Percentiles rank a stretch among this genome's conserved stretches.
phyloP scores from a whole-genome alignment of 352 stramenopile species.

The Phytopythium kandeliae region DNA sequence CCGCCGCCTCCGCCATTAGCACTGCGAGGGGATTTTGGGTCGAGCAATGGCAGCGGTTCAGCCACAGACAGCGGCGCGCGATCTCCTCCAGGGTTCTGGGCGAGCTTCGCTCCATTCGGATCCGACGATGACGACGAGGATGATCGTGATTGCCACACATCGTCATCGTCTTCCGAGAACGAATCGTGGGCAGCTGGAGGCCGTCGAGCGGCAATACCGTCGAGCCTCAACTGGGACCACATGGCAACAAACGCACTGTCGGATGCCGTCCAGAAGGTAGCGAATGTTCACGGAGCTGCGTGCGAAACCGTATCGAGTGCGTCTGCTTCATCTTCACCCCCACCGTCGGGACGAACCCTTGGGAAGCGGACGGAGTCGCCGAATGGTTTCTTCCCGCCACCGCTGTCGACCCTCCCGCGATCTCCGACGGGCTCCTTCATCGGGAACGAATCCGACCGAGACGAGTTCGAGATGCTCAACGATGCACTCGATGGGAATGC shows the following conservation, averaged over 20 bases:
- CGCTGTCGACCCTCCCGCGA: conserved; percentile 10
- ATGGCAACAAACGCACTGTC: conserved; percentile 51
- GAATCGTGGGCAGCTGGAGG: background rate
- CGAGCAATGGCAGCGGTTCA: conserved; percentile 11
- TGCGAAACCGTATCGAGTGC: conserved; percentile 5
- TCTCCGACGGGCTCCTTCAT: conserved; percentile 32
- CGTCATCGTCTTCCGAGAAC: conserved; percentile 6
- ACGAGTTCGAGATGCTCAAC: conserved; percentile 76
- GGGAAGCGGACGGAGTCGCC: background rate
- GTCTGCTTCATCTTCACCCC: background rate
- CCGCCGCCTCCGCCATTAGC: conserved; percentile 10
- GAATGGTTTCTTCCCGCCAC: conserved; percentile 3
- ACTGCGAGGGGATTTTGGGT: conserved; percentile 6
- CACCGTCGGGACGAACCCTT: background rate
- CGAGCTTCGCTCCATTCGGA: conserved; percentile 65
- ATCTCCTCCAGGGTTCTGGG: conserved; percentile 75
- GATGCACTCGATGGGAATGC: conserved; percentile 48
- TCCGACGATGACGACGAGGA: conserved; percentile 52
- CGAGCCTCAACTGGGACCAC: conserved; percentile 45
- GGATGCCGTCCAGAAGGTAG: conserved; percentile 29
- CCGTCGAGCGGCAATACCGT: background rate
- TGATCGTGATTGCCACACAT: conserved; percentile 20
- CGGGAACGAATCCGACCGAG: conserved; percentile 42
- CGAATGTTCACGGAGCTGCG: conserved; percentile 14
- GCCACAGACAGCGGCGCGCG: conserved; percentile 36